Base-by-base conservation (phyloP, 129 eudicot species). In the Helianthus tuberosus region DNA sequence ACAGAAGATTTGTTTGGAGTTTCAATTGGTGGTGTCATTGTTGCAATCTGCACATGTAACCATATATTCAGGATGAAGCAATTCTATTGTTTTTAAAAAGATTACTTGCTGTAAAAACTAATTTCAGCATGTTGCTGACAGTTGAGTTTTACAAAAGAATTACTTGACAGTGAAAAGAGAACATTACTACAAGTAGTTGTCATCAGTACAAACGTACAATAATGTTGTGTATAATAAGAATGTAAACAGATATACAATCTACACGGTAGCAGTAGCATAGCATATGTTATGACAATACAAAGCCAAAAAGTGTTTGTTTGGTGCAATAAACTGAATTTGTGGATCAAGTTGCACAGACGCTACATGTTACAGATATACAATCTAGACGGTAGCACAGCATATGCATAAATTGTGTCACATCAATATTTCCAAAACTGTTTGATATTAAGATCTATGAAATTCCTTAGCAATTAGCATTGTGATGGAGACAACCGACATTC, bases 1-100 rank as follows among this genome's bases (percentile, higher is more conserved):
- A 59, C 71, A 52, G 68, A 57, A 32, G 79, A 58, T 74, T 87
- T 85, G 71, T 14, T 78, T 51, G 80, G 80, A 32, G 90, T 68
- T 79, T 89, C 96, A 64, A 80, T 85, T 48, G 94, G 84, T 62
- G 91, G 91, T 66, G 89, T 76, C 98, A 89, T 91, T 59, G 58
- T 79, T 69, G 69, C 75, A 53, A 64, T 68, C 80, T 71, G 81
- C 81, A 78, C 64, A 62, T 67, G 25, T 29, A 74, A 44, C 12
- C 72, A 64, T 49, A 36, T n/a, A 35, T 23, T 75, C 55, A 75
- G 36, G 8, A 73, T 59, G 27, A 59, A 59, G 6, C 41, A 59
- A 5, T 20, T 20, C 15, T 59, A 59, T 59, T 27, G 38, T 11
- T 59, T 25, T 59, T 38, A 59, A 59, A 59, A n/a, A 59, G 15